These are phyloP conservation scores for Stagonosporopsis chrysanthemi DNA, from an alignment of 2,329 filamentous ascomycete species.

Conservation along the genomic window DNA sequence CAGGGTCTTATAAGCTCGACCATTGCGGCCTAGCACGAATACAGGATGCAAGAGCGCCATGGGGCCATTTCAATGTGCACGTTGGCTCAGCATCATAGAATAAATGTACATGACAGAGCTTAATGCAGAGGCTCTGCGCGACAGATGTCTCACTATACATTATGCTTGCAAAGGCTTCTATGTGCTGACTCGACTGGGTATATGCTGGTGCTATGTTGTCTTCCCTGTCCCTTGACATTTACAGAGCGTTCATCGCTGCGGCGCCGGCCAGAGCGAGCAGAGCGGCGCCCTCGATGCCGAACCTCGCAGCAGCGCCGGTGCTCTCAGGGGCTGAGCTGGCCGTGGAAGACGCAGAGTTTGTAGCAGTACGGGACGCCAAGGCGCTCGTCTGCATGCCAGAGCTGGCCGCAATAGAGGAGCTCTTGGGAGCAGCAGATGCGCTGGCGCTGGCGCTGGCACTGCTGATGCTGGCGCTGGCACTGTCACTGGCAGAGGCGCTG, in stretches of 20 bases:
- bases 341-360: conserved; percentile 10
- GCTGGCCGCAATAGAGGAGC: conserved; percentile 13
- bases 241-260: conserved; percentile 31
- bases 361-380: conserved; percentile 17
- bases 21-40: neutral
- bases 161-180: neutral
- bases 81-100: no score
- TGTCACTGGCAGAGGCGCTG: conserved; percentile 9
- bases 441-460: conserved; percentile 5
- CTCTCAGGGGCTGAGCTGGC: conserved; percentile 19
- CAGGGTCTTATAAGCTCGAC: neutral
- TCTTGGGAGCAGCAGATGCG: conserved; percentile 8
- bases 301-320: conserved; percentile 33
- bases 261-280: conserved; percentile 34
- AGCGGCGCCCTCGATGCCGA: conserved; percentile 28
- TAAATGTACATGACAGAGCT: neutral
- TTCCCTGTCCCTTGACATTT: neutral
- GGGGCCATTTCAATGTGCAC: no score
- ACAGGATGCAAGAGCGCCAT: neutral
- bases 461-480: neutral
- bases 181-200: conserved; percentile 1
- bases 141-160: conserved; percentile 4
- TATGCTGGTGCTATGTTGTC: neutral
- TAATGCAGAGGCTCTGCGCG: neutral
- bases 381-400: conserved; percentile 16